Evolutionary conservation across 2,329 filamentous ascomycete genomes (phyloP).

Genomic region (Claviceps sp.): DNA sequence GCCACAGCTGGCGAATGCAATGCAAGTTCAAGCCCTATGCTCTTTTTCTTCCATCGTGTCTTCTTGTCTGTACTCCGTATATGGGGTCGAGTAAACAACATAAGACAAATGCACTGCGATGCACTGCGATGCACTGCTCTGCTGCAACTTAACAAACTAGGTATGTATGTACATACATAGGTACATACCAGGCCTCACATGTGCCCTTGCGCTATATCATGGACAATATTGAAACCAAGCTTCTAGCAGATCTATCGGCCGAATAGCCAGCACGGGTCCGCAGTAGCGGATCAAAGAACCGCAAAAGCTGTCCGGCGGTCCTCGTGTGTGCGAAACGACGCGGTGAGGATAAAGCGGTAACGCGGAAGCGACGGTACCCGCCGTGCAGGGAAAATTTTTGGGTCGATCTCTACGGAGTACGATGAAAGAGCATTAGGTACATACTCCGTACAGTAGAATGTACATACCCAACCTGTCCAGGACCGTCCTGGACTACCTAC

Average conservation of each 20-base stretch:
- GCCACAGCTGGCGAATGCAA: neutral
- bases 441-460: no score
- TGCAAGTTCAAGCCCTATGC: neutral
- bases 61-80: neutral
- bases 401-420: neutral
- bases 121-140: neutral
- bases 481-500: no score
- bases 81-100: neutral
- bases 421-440: no score
- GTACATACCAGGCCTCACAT: neutral
- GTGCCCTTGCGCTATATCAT: neutral
- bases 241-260: neutral
- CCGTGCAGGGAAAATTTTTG: neutral
- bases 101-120: neutral
- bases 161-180: neutral
- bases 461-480: no score
- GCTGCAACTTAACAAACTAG: neutral
- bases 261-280: neutral
- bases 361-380: neutral
- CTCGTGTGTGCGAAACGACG: neutral
- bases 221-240: neutral
- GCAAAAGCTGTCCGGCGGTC: neutral
- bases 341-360: neutral
- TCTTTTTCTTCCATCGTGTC: neutral
- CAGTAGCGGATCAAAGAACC: neutral